These are phyloP conservation scores for Sporothrix pseudoabietina DNA, from an alignment of 2,329 filamentous ascomycete genomes.

Conservation along the genomic window DNA sequence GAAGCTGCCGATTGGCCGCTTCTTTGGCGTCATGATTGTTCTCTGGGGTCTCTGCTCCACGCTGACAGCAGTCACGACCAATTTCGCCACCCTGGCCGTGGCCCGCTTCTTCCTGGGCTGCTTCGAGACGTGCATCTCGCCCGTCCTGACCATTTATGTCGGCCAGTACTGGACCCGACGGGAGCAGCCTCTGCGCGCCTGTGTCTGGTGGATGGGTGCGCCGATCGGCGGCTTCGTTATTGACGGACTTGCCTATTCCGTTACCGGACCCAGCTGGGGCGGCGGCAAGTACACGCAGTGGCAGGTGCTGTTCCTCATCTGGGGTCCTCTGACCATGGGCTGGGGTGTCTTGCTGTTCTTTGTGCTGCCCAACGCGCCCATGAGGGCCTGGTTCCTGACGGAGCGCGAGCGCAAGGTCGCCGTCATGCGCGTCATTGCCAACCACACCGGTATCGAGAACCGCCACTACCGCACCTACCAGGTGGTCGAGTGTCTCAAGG, in stretches of 20 bases:
- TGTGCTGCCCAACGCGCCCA: conserved; percentile 49
- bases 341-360: conserved; percentile 40
- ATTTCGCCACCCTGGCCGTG: conserved; percentile 27
- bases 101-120: conserved; percentile 31
- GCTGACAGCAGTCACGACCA: conserved; percentile 8
- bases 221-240: conserved; percentile 29
- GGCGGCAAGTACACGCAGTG: conserved; percentile 28
- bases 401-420: conserved; percentile 40
- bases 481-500: conserved; percentile 41
- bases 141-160: conserved; percentile 29
- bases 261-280: conserved; percentile 28
- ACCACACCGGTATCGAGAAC: conserved; percentile 45
- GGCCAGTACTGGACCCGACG: conserved; percentile 31
- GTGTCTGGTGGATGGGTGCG: conserved; percentile 31
- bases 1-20: conserved; percentile 46
- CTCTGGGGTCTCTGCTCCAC: conserved; percentile 21
- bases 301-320: conserved; percentile 42
- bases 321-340: conserved; percentile 40
- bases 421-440: conserved; percentile 40
- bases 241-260: conserved; percentile 27
- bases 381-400: conserved; percentile 39
- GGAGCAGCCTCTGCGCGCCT: conserved; percentile 31
- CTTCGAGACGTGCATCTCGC: conserved; percentile 31
- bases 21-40: conserved; percentile 50
- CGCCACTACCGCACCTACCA: conserved; percentile 40